Conservation (phyloP, 306 rosid genomes). For the Quercus parvula region DNA sequence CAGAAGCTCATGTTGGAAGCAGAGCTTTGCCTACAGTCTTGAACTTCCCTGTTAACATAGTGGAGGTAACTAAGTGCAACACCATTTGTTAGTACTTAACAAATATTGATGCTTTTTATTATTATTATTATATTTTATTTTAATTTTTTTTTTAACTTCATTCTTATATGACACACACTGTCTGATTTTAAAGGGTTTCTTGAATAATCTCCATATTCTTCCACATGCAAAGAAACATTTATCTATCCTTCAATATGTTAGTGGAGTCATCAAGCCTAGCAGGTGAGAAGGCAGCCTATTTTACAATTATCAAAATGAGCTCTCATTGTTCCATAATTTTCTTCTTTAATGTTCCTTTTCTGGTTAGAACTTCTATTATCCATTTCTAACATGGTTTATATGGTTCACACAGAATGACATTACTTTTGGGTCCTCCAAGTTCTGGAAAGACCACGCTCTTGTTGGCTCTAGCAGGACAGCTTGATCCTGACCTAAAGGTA, state of each 20-base stretch:
- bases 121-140: no score
- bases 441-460: conserved; percentile 85
- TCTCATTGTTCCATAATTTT: no score
- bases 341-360: background rate
- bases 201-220: conserved; percentile 34
- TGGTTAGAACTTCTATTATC: background rate
- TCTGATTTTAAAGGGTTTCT: conserved; percentile 20
- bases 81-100: background rate
- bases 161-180: background rate
- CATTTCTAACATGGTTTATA: background rate
- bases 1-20: conserved; percentile 61
- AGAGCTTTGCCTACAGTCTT: conserved; percentile 57
- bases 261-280: conserved; percentile 73
- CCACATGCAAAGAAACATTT: conserved; percentile 32
- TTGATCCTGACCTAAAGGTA: conserved; percentile 58
- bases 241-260: conserved; percentile 57
- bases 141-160: background rate
- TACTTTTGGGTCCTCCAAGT: conserved; percentile 86
- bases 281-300: conserved; percentile 25
- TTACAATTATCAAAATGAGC: background rate
- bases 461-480: conserved; percentile 73
- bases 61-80: conserved; percentile 29
- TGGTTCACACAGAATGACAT: conserved; percentile 46
- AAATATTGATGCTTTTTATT: background rate
- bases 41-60: conserved; percentile 36